Conservation (phyloP, 83 land plant genomes). For the Diphasiastrum complanatum region DNA sequence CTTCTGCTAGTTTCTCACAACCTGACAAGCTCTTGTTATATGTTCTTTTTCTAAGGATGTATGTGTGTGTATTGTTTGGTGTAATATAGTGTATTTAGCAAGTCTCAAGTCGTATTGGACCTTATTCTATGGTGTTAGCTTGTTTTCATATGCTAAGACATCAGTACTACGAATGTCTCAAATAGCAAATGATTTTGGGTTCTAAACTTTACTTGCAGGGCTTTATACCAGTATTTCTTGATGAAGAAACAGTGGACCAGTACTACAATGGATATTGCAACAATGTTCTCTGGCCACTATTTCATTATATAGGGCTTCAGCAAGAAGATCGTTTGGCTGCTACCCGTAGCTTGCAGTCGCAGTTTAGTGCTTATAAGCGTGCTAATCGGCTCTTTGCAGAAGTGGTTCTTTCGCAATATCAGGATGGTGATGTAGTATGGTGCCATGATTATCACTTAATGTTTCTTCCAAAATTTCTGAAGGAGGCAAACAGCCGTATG, state of each 20-base stretch:
- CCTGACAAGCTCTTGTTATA: too few relatives aligned
- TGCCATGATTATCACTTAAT: slow-evolving; percentile 99
- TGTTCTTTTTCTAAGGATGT: background rate
- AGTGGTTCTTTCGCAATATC: slow-evolving; percentile 73
- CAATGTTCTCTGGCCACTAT: slow-evolving; percentile 97
- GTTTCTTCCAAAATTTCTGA: slow-evolving; percentile 90
- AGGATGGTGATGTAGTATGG: slow-evolving; percentile 97
- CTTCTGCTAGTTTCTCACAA: too few relatives aligned
- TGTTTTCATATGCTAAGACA: slow-evolving; percentile 5
- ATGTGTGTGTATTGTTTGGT: background rate
- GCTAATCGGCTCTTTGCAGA: slow-evolving; percentile 94
- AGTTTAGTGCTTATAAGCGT: slow-evolving; percentile 85
- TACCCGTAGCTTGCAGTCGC: slow-evolving; percentile 89
- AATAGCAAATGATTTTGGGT: too few relatives aligned
- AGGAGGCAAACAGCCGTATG: slow-evolving; percentile 60
- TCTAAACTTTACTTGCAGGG: slow-evolving; percentile 36
- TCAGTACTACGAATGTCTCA: too few relatives aligned
- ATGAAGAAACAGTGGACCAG: slow-evolving; percentile 94
- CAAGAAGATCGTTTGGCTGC: slow-evolving; percentile 97
- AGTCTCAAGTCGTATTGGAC: too few relatives aligned
- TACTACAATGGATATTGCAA: slow-evolving; percentile 98
- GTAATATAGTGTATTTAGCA: too few relatives aligned
- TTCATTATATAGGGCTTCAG: slow-evolving; percentile 95
- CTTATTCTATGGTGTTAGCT: too few relatives aligned
- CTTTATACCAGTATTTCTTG: slow-evolving; percentile 95